Base-by-base conservation (phyloP, 1,284 basidiomycete genomes). In the Moesziomyces antarcticus region DNA sequence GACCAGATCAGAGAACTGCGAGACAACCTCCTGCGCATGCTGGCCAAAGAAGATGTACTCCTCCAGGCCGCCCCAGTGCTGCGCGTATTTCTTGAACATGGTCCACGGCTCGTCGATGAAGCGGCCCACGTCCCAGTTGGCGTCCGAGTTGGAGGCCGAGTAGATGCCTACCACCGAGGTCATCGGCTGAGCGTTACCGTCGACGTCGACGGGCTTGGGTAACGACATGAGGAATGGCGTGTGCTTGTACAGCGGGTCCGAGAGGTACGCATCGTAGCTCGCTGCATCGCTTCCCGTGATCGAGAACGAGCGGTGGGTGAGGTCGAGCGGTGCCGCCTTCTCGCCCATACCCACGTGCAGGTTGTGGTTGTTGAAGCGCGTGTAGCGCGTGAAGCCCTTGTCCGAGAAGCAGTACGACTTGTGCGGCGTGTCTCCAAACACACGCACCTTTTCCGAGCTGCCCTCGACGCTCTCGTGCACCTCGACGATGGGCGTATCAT, bases 171-270 rank as follows among this genome's bases (percentile, higher is more conserved):
- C 84, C 0, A 83, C 82, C 9, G 82, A 84, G 14, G 75, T 72
- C 7, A 67, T 59, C 0, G 73, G 63, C 24, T 56, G 67, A 5
- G 61, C 44, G 13, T 56, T 50, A 47, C 76, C 60, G 22, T 78
- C 74, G 6, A 54, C 77, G 18, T 73, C 54, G 14, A 72, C 56
- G 1, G 80, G 77, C 46, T 73, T 77, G 21, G 79, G 73, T 11
- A 83, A 49, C 20, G 82, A 83, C 60, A 86, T 81, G 43, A 86
- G 77, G 77, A 84, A 86, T 0, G 85, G 85, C 0, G 85, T 85
- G 63, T 86, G 85, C 75, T 86, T 86, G 82, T 86, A 86, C 49
- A 86, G 80, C 51, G 86, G 85, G 61, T 86, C 85, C 18, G 84
- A 78, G 37, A 80, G 72, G 63, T 83, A 86, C 1, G 85, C 79